Base-by-base conservation (phyloP, 352 stramenopile genomes). In the Blastocystis sp. region DNA sequence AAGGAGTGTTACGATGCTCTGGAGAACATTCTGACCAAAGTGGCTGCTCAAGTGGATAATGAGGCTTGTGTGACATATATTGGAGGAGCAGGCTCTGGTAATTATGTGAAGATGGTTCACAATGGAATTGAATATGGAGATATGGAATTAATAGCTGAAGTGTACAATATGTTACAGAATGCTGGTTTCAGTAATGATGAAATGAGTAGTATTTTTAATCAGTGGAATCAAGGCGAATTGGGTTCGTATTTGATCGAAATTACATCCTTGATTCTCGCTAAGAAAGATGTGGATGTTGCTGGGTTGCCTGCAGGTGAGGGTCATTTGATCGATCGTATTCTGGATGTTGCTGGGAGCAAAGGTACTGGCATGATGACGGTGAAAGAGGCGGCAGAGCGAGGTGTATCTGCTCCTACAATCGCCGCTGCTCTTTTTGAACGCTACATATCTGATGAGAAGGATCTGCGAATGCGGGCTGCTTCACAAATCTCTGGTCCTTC, bases 61-160 rank as follows among this genome's bases (percentile, higher is more conserved):
- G 51, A 89, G 30, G 92, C 96, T 27, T 99, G 97, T 91, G 98
- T 96, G 27, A 97, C 95, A 62, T 99, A 99, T 92, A 92, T 98
- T 66, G 97, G 97, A 51, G 94, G 94, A 22, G 94, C 97, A 51
- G 97, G 97, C 90, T 94, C 94, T 42, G 97, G 97, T 80, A 99
- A 99, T 93, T 99, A 99, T 92, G 96, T 99, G 70, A 99, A 99
- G 93, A 99, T 99, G 97, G 96, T 99, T 84, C 97, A 99, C 94
- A 99, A 99, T 93, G 97, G 97, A 87, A 99, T 99, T 90, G 97
- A 99, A 92, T 99, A 99, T 92, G 62, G 62, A 2, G 97, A 98
- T 92, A 99, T 98, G 96, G 96, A 99, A 92, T 92, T 99, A 27
- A 99, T 99, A 91, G 94, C 94, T 53, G 97, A 99, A 92, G 95